Conservation (phyloP, 176 grass and related monocot genomes). For the barley (Hordeum vulgare) region MorexV3_pseudomolecules_assembly NC_058522.1:481412069-481412568, state of each 20-base stretch:
- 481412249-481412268: constrained; percentile 91
- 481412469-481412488: constrained; percentile 94
- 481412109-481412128: neutral
- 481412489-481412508: constrained; percentile 62
- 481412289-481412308: constrained; percentile 99
- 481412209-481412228: constrained; percentile 97
- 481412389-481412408: constrained; percentile 67
- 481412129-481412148: neutral
- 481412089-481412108: neutral
- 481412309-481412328: constrained; percentile 93
- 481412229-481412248: constrained; percentile 95
- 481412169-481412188: neutral
- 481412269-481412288: constrained; percentile 77
- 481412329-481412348: constrained; percentile 78
- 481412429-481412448: constrained; percentile 89
- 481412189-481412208: constrained; percentile 28
- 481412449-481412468: constrained; percentile 94
- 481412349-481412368: constrained; percentile 75
- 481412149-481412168: constrained; percentile 8
- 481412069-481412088: neutral
- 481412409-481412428: constrained; percentile 95
- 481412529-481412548: constrained; percentile 28
- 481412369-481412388: constrained; percentile 65
- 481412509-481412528: neutral
- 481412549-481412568: constrained; percentile 41